Evolutionary conservation across 2,329 filamentous ascomycete genomes (phyloP).

Genomic region (Phyllosticta capitalensis): DNA sequence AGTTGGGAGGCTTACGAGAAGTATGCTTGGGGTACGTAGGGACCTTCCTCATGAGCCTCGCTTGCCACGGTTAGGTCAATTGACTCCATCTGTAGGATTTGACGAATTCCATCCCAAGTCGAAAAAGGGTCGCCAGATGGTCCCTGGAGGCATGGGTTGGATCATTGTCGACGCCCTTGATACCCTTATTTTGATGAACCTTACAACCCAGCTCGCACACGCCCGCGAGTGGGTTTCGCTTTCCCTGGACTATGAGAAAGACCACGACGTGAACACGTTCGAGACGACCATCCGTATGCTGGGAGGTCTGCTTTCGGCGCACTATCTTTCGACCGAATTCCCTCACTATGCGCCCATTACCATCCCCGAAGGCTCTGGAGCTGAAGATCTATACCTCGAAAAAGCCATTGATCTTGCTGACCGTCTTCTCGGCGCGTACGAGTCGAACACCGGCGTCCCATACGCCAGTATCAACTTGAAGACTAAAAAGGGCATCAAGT

Average conservation of each 20-base stretch:
- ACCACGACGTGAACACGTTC: constrained; percentile 95
- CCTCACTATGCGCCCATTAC: constrained; percentile 67
- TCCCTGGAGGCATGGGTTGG: constrained; percentile 81
- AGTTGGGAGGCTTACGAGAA: constrained; percentile 91
- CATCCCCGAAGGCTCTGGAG: constrained; percentile 60
- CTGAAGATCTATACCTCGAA: constrained; percentile 89
- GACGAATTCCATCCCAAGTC: constrained; percentile 82
- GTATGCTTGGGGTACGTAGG: constrained; percentile 77
- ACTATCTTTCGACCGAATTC: constrained; percentile 82
- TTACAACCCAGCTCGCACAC: constrained; percentile 73
- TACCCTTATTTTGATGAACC: constrained; percentile 97
- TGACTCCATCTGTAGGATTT: constrained; percentile 37
- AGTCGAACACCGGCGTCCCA: constrained; percentile 76
- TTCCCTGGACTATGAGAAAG: constrained; percentile 74
- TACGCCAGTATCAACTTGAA: constrained; percentile 85
- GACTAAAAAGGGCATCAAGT: constrained; percentile 63
- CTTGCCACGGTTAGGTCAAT: background rate
- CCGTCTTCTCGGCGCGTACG: constrained; percentile 76
- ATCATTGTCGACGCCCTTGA: constrained; percentile 95
- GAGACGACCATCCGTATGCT: constrained; percentile 98
- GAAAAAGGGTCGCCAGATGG: constrained; percentile 75
- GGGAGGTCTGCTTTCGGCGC: constrained; percentile 81
- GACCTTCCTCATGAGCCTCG: background rate
- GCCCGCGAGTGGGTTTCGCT: constrained; percentile 83
- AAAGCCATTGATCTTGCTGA: constrained; percentile 92